A percentile compares a stretch with the other conserved stretches of the same genome.
Conservation (phyloP, 768 basidiomycete species). For the Amanita pseudoporphyria region DNA sequence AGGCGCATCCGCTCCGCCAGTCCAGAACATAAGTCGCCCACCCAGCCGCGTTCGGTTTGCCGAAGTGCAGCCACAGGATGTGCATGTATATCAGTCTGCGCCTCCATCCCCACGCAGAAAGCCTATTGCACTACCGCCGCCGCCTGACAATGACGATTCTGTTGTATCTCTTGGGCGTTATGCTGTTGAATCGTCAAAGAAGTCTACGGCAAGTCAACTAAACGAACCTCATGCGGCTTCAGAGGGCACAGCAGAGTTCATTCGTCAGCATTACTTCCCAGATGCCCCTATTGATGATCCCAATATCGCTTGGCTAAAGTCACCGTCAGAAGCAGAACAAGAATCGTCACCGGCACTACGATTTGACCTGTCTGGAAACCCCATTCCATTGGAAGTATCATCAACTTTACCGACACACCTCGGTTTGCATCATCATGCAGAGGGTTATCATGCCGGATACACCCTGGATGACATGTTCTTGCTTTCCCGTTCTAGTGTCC, state of each 20-base stretch:
- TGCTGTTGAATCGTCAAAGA: constrained; percentile 15
- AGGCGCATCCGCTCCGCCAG: constrained; percentile 32
- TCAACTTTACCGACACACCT: constrained; percentile 68
- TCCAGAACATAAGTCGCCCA: constrained; percentile 46
- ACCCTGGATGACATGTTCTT: constrained; percentile 80
- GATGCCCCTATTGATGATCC: constrained; percentile 57
- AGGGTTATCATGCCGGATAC: constrained; percentile 73
- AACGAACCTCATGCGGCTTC: not conserved
- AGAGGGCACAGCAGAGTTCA: constrained; percentile 76
- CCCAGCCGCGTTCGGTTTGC: constrained; percentile 68
- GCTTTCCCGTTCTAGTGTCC: constrained; percentile 71
- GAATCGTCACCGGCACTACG: constrained; percentile 37
- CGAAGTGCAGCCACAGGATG: constrained; percentile 61
- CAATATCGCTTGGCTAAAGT: constrained; percentile 70
- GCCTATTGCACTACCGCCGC: constrained; percentile 48
- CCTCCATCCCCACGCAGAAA: constrained; percentile 66
- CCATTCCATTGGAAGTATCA: constrained; percentile 48
- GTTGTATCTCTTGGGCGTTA: constrained; percentile 31
- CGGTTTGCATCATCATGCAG: constrained; percentile 87
- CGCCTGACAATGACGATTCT: constrained; percentile 27
- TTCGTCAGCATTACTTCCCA: constrained; percentile 79
- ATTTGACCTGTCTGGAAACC: constrained; percentile 69
- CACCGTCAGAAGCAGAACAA: constrained; percentile 18
- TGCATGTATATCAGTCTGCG: constrained; percentile 76
- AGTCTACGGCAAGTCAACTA: not conserved